Evolutionary conservation across 2,329 filamentous ascomycete species (phyloP).

Genomic region (Paradendryphiella salina): DNA sequence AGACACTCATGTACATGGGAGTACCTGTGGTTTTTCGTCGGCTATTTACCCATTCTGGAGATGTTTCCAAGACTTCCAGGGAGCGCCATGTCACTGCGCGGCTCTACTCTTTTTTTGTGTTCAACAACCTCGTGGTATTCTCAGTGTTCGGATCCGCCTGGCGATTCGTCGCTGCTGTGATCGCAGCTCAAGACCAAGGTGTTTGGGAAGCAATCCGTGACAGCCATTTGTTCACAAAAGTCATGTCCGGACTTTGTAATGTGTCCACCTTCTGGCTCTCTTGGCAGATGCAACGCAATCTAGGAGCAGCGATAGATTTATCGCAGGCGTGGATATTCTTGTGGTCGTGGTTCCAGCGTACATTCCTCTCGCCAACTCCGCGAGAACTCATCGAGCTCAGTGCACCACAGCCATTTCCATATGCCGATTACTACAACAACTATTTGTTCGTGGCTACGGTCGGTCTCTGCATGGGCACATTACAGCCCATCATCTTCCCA

Average conservation of each 20-base stretch:
- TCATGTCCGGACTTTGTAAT: slow-evolving; percentile 76
- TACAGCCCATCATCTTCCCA: slow-evolving; percentile 85
- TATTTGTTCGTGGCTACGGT: slow-evolving; percentile 92
- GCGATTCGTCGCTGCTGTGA: slow-evolving; percentile 70
- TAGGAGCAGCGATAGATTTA: slow-evolving; percentile 80
- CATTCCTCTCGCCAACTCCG: slow-evolving; percentile 83
- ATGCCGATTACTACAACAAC: slow-evolving; percentile 96
- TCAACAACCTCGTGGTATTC: slow-evolving; percentile 95
- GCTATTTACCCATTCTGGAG: slow-evolving; percentile 79
- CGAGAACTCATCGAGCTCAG: slow-evolving; percentile 90
- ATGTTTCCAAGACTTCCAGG: slow-evolving; percentile 86
- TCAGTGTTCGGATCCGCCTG: slow-evolving; percentile 89
- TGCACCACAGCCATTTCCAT: slow-evolving; percentile 88
- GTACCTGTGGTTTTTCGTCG: slow-evolving; percentile 89
- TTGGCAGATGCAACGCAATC: slow-evolving; percentile 87
- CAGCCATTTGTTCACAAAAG: slow-evolving; percentile 63
- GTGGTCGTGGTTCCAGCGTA: slow-evolving; percentile 77
- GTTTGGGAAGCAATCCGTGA: slow-evolving; percentile 69
- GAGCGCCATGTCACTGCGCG: slow-evolving; percentile 85
- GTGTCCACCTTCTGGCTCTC: slow-evolving; percentile 89
- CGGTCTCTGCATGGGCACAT: slow-evolving; percentile 76
- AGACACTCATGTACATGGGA: slow-evolving; percentile 80
- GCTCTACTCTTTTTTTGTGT: slow-evolving; percentile 94
- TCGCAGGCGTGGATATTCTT: slow-evolving; percentile 81
- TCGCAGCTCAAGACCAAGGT: slow-evolving; percentile 57